phyloP scores from a whole-genome alignment of 345 rosid species.

The Citrus medica region DNA sequence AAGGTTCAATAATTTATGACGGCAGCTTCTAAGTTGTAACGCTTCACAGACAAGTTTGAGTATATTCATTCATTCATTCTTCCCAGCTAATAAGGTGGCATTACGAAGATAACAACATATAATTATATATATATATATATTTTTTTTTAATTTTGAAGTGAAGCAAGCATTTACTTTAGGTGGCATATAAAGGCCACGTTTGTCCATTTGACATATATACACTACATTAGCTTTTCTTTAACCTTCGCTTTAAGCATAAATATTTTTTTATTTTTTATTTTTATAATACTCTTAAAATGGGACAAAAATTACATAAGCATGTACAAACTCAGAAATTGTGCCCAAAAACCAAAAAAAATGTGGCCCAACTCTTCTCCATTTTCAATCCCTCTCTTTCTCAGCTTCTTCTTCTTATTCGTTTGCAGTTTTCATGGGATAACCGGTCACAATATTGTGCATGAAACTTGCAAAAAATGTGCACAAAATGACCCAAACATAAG shows the following conservation, averaged over 20 bases:
- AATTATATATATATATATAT: no score
- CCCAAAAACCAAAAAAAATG: constrained; percentile 11
- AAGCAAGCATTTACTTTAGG: background rate
- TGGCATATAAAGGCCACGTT: no score
- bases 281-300: background rate
- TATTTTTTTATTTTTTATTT: no score
- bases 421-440: background rate
- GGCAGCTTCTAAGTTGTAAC: no score
- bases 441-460: constrained; percentile 25
- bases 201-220: no score
- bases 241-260: background rate
- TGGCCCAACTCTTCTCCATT: background rate
- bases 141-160: background rate
- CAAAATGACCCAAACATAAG: constrained; percentile 32
- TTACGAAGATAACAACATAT: no score
- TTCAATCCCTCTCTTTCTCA: background rate
- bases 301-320: background rate
- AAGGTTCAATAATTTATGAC: no score
- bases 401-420: constrained; percentile 3
- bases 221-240: no score
- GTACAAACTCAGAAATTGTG: background rate
- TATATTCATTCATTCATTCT: background rate
- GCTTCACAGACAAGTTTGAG: background rate
- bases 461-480: constrained; percentile 47
- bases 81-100: background rate